A percentile compares a stretch with the other conserved stretches of the same genome.
phyloP scores from a whole-genome alignment of 2,329 filamentous ascomycete genomes.

The Fusarium graminum region DNA sequence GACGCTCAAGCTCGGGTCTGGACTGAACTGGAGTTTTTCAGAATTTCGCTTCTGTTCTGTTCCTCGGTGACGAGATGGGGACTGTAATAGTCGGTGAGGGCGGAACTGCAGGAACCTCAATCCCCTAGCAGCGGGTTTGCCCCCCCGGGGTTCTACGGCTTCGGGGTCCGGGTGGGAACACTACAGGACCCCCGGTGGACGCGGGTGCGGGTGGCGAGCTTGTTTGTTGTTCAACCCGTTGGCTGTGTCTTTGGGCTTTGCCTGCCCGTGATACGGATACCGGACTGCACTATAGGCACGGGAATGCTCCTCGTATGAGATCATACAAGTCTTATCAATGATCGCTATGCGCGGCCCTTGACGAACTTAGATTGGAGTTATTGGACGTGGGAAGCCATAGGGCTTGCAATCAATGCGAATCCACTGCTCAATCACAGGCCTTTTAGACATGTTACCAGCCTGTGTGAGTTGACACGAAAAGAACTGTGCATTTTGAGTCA shows the following conservation, averaged over 20 bases:
- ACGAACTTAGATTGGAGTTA: slow-evolving; percentile 41
- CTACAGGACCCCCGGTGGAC: slow-evolving; percentile 21
- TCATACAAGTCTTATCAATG: slow-evolving; percentile 24
- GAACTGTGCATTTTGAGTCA: slow-evolving; percentile 45
- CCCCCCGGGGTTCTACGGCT: slow-evolving; percentile 35
- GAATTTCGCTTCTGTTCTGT: slow-evolving; percentile 25
- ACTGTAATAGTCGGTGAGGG: slow-evolving; percentile 46
- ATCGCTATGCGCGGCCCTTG: slow-evolving; percentile 7
- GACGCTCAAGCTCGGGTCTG: slow-evolving; percentile 12
- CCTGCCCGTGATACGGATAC: neutral
- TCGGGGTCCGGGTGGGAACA: slow-evolving; percentile 42
- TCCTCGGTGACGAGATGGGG: slow-evolving; percentile 11
- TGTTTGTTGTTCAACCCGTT: neutral
- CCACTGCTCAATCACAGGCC: slow-evolving; percentile 37
- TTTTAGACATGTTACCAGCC: slow-evolving; percentile 17
- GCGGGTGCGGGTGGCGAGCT: slow-evolving; percentile 37
- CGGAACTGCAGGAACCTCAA: slow-evolving; percentile 46
- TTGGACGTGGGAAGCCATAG: slow-evolving; percentile 35
- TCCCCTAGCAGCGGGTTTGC: slow-evolving; percentile 3
- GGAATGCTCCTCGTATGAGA: slow-evolving; percentile 14
- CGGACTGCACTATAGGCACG: neutral
- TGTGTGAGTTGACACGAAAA: slow-evolving; percentile 24
- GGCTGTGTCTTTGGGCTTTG: slow-evolving; percentile 11
- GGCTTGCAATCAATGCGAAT: slow-evolving; percentile 30
- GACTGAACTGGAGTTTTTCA: slow-evolving; percentile 21